A percentile compares a stretch with the other conserved stretches of the same genome.
Evolutionary conservation across 192 early-diverging fungal species (phyloP).

Genomic region (Helicostylum pulchrum): DNA sequence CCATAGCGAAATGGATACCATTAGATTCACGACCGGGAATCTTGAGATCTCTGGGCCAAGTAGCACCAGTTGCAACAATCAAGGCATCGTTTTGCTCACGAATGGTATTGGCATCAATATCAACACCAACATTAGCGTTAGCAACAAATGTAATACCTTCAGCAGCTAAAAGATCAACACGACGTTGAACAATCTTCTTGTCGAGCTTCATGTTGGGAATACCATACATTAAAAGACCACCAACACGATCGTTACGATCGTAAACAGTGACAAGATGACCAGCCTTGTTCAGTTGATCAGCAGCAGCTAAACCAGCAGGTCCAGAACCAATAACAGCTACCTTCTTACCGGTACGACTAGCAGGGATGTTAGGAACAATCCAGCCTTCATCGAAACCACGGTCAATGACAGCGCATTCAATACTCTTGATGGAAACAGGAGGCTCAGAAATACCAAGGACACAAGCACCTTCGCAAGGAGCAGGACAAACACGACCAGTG

Average conservation of each 20-base stretch:
- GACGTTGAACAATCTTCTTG: slow-evolving; percentile 91
- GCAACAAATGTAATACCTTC: slow-evolving; percentile 92
- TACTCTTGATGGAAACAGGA: slow-evolving; percentile 95
- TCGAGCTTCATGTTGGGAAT: slow-evolving; percentile 99
- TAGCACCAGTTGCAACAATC: slow-evolving; percentile 90
- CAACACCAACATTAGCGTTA: slow-evolving; percentile 85
- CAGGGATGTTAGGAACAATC: slow-evolving; percentile 85
- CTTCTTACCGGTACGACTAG: slow-evolving; percentile 72
- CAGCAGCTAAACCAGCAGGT: slow-evolving; percentile 92
- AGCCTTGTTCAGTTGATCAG: slow-evolving; percentile 96
- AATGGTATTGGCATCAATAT: slow-evolving; percentile 68
- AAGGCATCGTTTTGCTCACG: slow-evolving; percentile 73
- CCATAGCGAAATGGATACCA: slow-evolving; percentile 98
- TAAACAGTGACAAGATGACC: slow-evolving; percentile 95
- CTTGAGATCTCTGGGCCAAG: slow-evolving; percentile 94
- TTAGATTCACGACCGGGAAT: slow-evolving; percentile 87
- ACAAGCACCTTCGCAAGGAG: slow-evolving; percentile 94
- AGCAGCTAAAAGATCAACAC: slow-evolving; percentile 87
- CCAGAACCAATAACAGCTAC: slow-evolving; percentile 95
- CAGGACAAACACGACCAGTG: slow-evolving; percentile 97
- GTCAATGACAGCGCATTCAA: slow-evolving; percentile 98
- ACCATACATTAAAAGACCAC: slow-evolving; percentile 96
- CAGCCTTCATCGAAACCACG: slow-evolving; percentile 95
- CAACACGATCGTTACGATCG: slow-evolving; percentile 94
- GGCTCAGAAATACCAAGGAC: slow-evolving; percentile 92